These are phyloP conservation scores for Aegilops tauschii DNA, from an alignment of 176 grass and related monocot species.

Conservation along the genomic window DNA sequence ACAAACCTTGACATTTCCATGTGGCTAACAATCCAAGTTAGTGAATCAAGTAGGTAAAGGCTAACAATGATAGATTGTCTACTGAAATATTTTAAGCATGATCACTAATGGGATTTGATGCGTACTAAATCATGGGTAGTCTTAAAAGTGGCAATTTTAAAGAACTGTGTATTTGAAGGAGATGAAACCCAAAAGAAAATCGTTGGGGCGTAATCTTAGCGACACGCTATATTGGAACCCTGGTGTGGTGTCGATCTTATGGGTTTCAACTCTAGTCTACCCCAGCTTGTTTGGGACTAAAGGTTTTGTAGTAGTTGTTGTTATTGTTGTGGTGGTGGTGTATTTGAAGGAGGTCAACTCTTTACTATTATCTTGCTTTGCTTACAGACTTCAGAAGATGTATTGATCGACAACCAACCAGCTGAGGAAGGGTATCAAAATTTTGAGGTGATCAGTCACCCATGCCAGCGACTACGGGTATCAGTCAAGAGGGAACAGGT, in stretches of 20 bases:
- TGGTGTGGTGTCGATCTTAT: too few relatives aligned
- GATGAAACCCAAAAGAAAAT: not conserved
- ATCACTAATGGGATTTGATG: not conserved
- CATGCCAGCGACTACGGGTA: slow-evolving; percentile 39
- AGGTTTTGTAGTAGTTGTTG: too few relatives aligned
- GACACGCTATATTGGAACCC: too few relatives aligned
- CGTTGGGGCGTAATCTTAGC: too few relatives aligned
- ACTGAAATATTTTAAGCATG: not conserved
- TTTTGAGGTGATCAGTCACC: slow-evolving; percentile 59
- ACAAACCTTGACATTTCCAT: not conserved
- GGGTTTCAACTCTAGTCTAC: too few relatives aligned
- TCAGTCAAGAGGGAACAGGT: slow-evolving; percentile 50
- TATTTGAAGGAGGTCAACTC: not conserved
- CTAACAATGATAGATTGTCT: not conserved
- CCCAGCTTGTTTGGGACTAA: too few relatives aligned
- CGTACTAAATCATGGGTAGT: not conserved
- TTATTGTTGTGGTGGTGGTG: too few relatives aligned
- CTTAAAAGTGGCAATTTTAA: not conserved
- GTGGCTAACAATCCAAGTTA: not conserved
- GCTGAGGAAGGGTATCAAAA: slow-evolving; percentile 71
- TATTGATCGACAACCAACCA: slow-evolving; percentile 86
- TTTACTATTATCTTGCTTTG: slow-evolving; percentile 8
- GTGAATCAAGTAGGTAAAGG: not conserved
- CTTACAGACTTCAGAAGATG: slow-evolving; percentile 73
- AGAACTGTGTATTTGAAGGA: not conserved